Evolutionary conservation across 2,329 filamentous ascomycete species (phyloP).

Genomic region (Boeremia exigua): DNA sequence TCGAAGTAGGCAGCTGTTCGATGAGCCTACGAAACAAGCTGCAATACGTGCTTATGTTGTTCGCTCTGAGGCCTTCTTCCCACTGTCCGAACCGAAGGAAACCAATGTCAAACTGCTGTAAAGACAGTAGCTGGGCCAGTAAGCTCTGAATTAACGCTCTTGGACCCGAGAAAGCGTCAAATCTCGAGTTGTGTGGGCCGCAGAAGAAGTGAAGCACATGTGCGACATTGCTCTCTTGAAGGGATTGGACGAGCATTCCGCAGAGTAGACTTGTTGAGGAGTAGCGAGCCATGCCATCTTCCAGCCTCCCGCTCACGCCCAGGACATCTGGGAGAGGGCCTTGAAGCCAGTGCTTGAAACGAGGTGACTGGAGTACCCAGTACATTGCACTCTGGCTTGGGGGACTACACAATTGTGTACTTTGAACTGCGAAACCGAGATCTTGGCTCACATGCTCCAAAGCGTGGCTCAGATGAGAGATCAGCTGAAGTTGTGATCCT

Average conservation of each 20-base stretch:
- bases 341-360: neutral
- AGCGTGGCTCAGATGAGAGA: neutral
- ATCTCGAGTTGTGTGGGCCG: neutral
- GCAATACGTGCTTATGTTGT: neutral
- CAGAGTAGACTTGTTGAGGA: neutral
- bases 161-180: neutral
- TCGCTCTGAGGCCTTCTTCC: neutral
- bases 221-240: neutral
- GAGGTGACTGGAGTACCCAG: neutral
- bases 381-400: neutral
- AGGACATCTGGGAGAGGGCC: neutral
- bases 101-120: neutral
- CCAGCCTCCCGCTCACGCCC: neutral
- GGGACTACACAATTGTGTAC: neutral
- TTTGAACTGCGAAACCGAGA: neutral
- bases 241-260: neutral
- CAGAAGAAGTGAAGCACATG: neutral
- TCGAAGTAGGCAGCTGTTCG: neutral
- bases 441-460: neutral
- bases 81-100: neutral
- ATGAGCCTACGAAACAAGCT: neutral
- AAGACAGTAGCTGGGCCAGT: neutral
- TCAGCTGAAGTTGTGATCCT: neutral
- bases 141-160: neutral
- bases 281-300: neutral